phyloP scores from a whole-genome alignment of 306 rosid genomes.

The Quercus glauca region DNA sequence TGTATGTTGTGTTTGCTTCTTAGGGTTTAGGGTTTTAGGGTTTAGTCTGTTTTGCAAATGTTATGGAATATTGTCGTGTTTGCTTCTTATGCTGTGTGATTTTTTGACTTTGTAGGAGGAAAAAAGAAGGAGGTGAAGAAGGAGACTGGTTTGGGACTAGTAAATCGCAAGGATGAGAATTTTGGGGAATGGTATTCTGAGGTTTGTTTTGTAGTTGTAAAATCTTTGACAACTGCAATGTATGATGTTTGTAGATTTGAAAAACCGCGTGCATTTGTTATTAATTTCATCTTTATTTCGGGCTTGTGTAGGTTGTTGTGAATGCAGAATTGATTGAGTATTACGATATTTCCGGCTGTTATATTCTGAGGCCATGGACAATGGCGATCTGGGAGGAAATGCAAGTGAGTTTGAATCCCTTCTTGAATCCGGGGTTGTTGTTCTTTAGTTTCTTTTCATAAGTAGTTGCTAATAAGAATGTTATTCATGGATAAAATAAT shows the following conservation, averaged over 20 bases:
- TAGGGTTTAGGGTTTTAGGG: no score
- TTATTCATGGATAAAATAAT: no score
- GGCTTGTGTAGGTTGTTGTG: conserved; percentile 67
- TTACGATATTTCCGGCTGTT: conserved; percentile 94
- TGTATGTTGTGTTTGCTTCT: neutral
- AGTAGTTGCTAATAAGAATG: no score
- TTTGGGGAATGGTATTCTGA: conserved; percentile 99
- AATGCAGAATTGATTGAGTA: conserved; percentile 90
- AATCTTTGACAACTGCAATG: neutral
- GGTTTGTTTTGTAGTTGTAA: conserved; percentile 35
- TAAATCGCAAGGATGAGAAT: conserved; percentile 75
- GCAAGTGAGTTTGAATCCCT: conserved; percentile 60
- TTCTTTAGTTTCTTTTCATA: no score
- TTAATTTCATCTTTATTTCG: conserved; percentile 6
- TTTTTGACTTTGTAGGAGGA: conserved; percentile 40
- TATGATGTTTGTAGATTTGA: neutral
- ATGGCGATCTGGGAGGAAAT: conserved; percentile 84
- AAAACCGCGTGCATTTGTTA: neutral
- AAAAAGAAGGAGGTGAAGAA: conserved; percentile 97
- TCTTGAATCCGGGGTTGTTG: neutral
- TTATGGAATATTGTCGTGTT: neutral
- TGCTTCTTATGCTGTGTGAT: neutral
- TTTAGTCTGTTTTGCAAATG: no score
- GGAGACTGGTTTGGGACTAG: conserved; percentile 85
- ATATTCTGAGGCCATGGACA: conserved; percentile 93